Conservation (phyloP, 192 early-diverging fungal genomes). For the Coemansia sp. region DNA sequence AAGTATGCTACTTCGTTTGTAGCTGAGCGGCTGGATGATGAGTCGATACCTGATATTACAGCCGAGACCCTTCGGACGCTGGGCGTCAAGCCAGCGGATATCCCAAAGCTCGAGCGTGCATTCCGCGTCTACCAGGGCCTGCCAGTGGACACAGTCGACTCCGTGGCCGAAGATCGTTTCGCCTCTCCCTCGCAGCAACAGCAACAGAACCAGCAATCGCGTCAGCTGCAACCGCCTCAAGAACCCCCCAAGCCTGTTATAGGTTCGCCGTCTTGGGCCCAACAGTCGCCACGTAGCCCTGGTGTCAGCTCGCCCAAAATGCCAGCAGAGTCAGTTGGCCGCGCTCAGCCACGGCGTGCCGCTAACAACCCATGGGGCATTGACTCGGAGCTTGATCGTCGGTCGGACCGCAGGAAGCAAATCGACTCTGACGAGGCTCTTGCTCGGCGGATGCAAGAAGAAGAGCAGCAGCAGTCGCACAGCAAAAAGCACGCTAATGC, state of each 20-base stretch:
- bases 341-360: conserved; percentile 15
- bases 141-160: conserved; percentile 33
- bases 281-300: conserved; percentile 25
- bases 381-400: conserved; percentile 50
- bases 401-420: conserved; percentile 58
- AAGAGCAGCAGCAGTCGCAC: conserved; percentile 46
- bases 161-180: not conserved
- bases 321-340: conserved; percentile 40
- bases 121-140: conserved; percentile 52
- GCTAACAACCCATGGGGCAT: conserved; percentile 53
- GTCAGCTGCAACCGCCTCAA: not conserved
- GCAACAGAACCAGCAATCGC: not conserved
- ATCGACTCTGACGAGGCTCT: conserved; percentile 78
- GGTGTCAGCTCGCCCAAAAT: conserved; percentile 22
- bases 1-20: conserved; percentile 85
- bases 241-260: conserved; percentile 6
- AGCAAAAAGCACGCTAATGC: conserved; percentile 9
- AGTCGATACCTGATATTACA: conserved; percentile 74
- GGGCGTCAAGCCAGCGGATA: conserved; percentile 84
- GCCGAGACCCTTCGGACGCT: conserved; percentile 73
- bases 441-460: conserved; percentile 81
- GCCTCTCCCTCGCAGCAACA: not conserved
- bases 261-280: conserved; percentile 8
- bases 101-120: conserved; percentile 70
- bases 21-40: conserved; percentile 82